These are phyloP conservation scores for Aspergillus bertholletiae DNA, from an alignment of 495 filamentous ascomycete species.

Conservation along the genomic window DNA sequence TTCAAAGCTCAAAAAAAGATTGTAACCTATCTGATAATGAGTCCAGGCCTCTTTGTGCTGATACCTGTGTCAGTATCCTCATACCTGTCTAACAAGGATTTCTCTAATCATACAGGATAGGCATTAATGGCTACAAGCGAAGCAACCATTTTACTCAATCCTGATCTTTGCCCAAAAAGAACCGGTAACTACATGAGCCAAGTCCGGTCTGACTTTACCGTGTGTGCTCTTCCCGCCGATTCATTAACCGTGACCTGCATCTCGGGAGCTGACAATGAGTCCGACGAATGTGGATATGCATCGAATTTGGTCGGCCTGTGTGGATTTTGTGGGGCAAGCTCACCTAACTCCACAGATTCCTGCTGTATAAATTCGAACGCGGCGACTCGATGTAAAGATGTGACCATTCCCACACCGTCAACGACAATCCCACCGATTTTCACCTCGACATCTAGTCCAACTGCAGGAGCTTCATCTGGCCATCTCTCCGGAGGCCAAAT, in stretches of 20 bases:
- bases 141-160: constrained; percentile 74
- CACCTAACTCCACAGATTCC: constrained; percentile 87
- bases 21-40: constrained; percentile 63
- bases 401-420: constrained; percentile 72
- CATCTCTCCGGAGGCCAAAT: constrained; percentile 80
- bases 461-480: constrained; percentile 27
- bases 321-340: constrained; percentile 76
- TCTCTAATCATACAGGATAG: constrained; percentile 42
- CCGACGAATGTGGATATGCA: constrained; percentile 81
- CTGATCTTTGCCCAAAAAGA: constrained; percentile 63
- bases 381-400: constrained; percentile 61
- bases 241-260: constrained; percentile 76
- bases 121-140: constrained; percentile 85
- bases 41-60: constrained; percentile 80
- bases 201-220: constrained; percentile 88
- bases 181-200: constrained; percentile 62
- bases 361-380: constrained; percentile 86
- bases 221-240: constrained; percentile 76
- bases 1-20: constrained; percentile 79
- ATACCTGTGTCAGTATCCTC: constrained; percentile 69
- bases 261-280: constrained; percentile 73
- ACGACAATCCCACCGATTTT: constrained; percentile 65
- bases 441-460: constrained; percentile 45
- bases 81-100: not conserved
- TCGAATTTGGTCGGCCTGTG: constrained; percentile 82